A percentile compares a stretch with the other conserved stretches of the same genome.
Evolutionary conservation across 495 filamentous ascomycete species (phyloP).

Genomic region (Talaromyces thailandensis): DNA sequence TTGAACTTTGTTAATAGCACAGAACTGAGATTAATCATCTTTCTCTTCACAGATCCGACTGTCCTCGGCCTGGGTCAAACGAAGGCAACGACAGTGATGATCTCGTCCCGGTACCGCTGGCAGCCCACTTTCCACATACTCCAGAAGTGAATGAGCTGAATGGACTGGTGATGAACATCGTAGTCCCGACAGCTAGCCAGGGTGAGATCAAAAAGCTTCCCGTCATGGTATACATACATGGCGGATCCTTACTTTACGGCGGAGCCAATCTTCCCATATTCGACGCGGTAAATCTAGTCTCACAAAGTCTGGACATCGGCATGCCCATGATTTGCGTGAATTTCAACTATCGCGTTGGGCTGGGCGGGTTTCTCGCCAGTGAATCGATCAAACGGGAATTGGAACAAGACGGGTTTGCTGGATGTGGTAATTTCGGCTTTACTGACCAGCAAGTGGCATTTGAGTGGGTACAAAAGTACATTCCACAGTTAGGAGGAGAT

Average conservation of each 20-base stretch:
- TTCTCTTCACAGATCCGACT: constrained; percentile 11
- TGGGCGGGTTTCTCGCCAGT: constrained; percentile 21
- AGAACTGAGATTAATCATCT: neutral
- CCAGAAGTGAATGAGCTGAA: constrained; percentile 14
- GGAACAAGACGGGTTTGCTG: constrained; percentile 13
- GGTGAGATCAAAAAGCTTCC: constrained; percentile 7
- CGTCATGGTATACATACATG: constrained; percentile 22
- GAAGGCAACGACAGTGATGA: constrained; percentile 15
- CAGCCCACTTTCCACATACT: constrained; percentile 13
- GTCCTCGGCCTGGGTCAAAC: constrained; percentile 17
- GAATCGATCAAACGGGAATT: constrained; percentile 12
- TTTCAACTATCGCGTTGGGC: constrained; percentile 23
- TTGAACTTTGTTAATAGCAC: neutral
- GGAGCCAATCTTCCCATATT: constrained; percentile 22
- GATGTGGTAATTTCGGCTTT: constrained; percentile 23
- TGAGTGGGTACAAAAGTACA: constrained; percentile 32
- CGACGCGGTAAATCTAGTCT: constrained; percentile 20
- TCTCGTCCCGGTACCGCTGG: constrained; percentile 17
- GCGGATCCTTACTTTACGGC: constrained; percentile 21
- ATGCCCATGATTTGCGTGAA: constrained; percentile 18
- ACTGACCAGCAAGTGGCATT: constrained; percentile 24
- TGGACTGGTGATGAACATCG: constrained; percentile 23
- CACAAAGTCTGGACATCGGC: constrained; percentile 13
- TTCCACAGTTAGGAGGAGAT: constrained; percentile 53
- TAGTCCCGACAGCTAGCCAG: constrained; percentile 10